phyloP scores from a whole-genome alignment of 1,284 basidiomycete species.

The Sanghuangporus baumii region DNA sequence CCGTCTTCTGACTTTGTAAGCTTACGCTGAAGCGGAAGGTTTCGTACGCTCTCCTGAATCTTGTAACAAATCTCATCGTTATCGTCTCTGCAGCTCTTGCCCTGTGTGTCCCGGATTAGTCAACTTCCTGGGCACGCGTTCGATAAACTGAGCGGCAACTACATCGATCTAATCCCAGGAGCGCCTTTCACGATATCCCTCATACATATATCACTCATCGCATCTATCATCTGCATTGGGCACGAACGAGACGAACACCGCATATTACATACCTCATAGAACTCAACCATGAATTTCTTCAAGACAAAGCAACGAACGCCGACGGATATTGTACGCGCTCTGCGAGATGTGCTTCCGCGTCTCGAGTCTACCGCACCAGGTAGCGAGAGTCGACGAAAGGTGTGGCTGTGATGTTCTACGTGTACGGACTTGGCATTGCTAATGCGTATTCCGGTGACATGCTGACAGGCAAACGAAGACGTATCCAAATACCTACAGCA shows the following conservation, averaged over 20 bases:
- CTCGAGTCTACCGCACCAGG: slow-evolving; percentile 72
- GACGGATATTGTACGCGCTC: slow-evolving; percentile 74
- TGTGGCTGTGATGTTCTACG: slow-evolving; percentile 29
- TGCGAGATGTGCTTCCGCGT: slow-evolving; percentile 74
- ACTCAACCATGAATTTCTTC: slow-evolving; percentile 87
- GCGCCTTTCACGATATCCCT: background rate
- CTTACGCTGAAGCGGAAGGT: background rate
- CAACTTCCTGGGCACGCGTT: background rate
- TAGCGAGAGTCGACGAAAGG: slow-evolving; percentile 75
- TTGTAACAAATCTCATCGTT: background rate
- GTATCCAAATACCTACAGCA: slow-evolving; percentile 85
- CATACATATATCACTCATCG: background rate
- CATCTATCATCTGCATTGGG: background rate
- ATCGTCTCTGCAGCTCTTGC: background rate
- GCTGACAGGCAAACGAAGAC: slow-evolving; percentile 73
- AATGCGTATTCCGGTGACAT: background rate
- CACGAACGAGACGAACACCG: background rate
- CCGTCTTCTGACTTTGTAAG: background rate
- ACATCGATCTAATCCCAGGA: background rate
- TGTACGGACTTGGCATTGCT: background rate
- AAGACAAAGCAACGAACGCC: slow-evolving; percentile 84
- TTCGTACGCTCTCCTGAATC: background rate
- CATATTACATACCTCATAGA: background rate
- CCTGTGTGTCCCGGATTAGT: slow-evolving; percentile 4
- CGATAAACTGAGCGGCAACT: background rate